Evolutionary conservation across 2,329 filamentous ascomycete species (phyloP), one percentile per base, ranked within the genome.

Genomic region (Ascosphaera apis): DNA sequence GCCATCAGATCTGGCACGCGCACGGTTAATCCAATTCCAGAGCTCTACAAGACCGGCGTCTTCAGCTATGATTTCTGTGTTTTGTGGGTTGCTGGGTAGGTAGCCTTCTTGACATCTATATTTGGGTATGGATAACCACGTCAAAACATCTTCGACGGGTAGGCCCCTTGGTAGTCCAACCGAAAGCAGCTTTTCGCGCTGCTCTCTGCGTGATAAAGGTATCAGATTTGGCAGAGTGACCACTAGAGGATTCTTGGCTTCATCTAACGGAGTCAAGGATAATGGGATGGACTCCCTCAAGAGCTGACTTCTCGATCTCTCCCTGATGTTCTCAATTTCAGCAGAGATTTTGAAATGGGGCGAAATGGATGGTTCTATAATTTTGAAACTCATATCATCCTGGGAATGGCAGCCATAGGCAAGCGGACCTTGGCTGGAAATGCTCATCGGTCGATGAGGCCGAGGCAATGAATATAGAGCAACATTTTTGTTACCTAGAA

Each of bases 11-110:
- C 55, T 50, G 11, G 42, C 42, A 17, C 51, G 52, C 21, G 59
- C 53, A 34, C 67, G 61, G 40, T 63, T 55, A 23, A 73, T 52
- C 48, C 68, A 66, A 32, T 58, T 58, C 71, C 71, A 76, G 23
- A 73, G 56, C 4, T 65, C 63, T 36, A 67, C 63, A 3, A 75
- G 54, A 48, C 60, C 61, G 33, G 59, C 60, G 43, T 73, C 63
- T 36, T 72, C 67, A 2, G 57, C 52, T 3, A 71, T 53, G 17
- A 75, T 63, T 5, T 54, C 48, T 41, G 61, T 61, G 43, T 75
- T 75, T 37, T 57, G 63, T 15, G 53, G 50, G 39, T 63, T 65
- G 41, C 72, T 60, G 33, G 73, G 55, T 1, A 60, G 44, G 40
- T 63, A 63, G 1, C 61, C 71, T 46, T 67, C 66, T 39, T 60